These are phyloP conservation scores for Crucibulum laeve DNA, from an alignment of 768 basidiomycete genomes.

Conservation along the genomic window DNA sequence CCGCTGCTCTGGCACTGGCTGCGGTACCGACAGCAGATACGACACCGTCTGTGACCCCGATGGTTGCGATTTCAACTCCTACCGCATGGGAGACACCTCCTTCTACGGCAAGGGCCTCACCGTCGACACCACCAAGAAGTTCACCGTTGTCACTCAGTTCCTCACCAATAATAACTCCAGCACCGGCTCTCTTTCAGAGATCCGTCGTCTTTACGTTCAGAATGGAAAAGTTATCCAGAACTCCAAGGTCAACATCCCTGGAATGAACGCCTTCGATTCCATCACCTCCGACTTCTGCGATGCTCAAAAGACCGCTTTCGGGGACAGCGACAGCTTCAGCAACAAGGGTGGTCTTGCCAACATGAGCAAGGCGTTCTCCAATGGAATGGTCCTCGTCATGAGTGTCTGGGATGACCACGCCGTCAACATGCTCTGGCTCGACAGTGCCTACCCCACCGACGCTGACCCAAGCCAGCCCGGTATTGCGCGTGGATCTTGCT, in stretches of 20 bases:
- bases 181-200: too few relatives aligned
- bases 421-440: constrained; percentile 54
- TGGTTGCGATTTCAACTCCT: constrained; percentile 63
- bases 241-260: too few relatives aligned
- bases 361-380: constrained; percentile 29
- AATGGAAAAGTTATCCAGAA: too few relatives aligned
- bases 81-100: constrained; percentile 50
- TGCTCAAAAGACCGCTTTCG: constrained; percentile 42
- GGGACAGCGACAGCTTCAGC: too few relatives aligned
- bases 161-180: constrained; percentile 40
- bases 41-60: constrained; percentile 47
- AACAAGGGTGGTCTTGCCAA: constrained; percentile 35
- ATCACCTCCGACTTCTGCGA: constrained; percentile 47
- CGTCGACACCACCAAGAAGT: constrained; percentile 44
- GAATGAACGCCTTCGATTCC: constrained; percentile 35
- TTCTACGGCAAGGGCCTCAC: constrained; percentile 36
- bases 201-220: too few relatives aligned
- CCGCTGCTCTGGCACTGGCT: constrained; percentile 37
- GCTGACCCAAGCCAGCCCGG: constrained; percentile 30
- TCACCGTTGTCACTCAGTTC: too few relatives aligned
- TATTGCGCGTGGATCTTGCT: constrained; percentile 45
- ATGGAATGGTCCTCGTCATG: constrained; percentile 47
- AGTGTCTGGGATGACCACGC: too few relatives aligned
- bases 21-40: constrained; percentile 33
- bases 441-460: constrained; percentile 38